These are phyloP conservation scores for Yarrowia sp. DNA, from an alignment of 805 yeast species.

Conservation along the genomic window DNA sequence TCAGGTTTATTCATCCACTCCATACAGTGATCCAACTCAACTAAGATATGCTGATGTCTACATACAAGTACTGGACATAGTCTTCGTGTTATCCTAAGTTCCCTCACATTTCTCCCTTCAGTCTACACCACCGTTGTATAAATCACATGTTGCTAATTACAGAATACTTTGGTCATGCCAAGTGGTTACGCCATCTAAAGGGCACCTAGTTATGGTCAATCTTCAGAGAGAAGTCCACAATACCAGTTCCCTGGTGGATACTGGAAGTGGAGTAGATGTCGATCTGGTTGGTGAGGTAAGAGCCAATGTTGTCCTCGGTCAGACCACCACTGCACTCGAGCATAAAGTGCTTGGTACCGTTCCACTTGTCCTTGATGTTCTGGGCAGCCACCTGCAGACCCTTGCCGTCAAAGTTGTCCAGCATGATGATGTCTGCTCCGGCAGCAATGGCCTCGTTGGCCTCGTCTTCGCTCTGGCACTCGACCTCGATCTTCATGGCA, in stretches of 20 bases:
- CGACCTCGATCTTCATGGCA: conserved; percentile 89
- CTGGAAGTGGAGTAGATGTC: conserved; percentile 91
- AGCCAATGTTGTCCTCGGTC: conserved; percentile 67
- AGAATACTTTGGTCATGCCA: neutral
- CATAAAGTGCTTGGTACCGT: conserved; percentile 58
- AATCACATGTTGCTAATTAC: neutral
- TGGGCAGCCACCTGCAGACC: conserved; percentile 70
- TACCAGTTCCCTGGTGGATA: conserved; percentile 88
- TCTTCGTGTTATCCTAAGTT: no score
- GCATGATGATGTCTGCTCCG: conserved; percentile 95
- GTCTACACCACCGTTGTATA: no score
- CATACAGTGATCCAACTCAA: no score
- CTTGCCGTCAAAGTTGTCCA: conserved; percentile 81
- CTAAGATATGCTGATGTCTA: no score
- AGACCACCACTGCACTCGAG: conserved; percentile 95
- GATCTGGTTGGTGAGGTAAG: conserved; percentile 75
- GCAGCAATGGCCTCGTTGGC: conserved; percentile 93
- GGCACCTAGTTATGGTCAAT: conserved; percentile 54
- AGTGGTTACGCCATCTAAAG: neutral
- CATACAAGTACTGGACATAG: no score
- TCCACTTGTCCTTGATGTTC: conserved; percentile 65
- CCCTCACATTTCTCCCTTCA: no score
- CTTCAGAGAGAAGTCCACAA: conserved; percentile 85
- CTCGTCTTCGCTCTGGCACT: conserved; percentile 81
- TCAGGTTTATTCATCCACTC: no score